Base-by-base conservation (phyloP, 768 basidiomycete species). In the Krasilnikovozyma curviuscula region DNA sequence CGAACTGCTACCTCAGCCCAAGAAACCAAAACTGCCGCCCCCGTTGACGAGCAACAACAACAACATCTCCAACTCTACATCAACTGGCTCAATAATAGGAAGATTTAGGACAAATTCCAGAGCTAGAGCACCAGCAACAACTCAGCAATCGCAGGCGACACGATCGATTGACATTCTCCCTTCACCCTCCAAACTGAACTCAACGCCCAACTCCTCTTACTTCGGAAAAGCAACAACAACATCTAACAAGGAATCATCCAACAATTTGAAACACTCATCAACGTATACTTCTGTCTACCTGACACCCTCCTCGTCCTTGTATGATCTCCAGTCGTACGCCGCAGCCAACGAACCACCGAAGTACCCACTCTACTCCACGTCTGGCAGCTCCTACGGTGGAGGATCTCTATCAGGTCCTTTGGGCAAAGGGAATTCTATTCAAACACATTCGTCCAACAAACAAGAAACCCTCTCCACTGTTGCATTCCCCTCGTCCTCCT, bases 221-320 rank as follows among this genome's bases (percentile, higher is more conserved):
- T 29, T 29, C 24, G 12, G 35, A 37, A 12, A 5, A 18, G 35
- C 35, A 44, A 24, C 23, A 37, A 18, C 10, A 37, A 7, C 35
- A 12, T n/a, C 18, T 37, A 18, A 37, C 10, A 37, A n/a, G 14
- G 35, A 38, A 3, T 47, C 46, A 3, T 38, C 37, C 46, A 27
- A 37, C 10, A 37, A 18, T 47, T 38, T 18, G 71, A 73, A 28
- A 79, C 78, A 1, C 62, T 76, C 52, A 69, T 72, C 31, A 76
- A 76, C 19, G 70, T 72, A 6, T 2, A 59, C 74, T 3, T 75
- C 78, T 1, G 68, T 76, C 34, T 84, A 78, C 62, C 78, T 82
- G 61, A 84, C 83, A 0, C 81, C 83, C 7, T 74, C 77, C 0
- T 83, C 82, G 0, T 82, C 80, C n/a, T 53, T 81, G 35, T 78